Base-by-base conservation (phyloP, 345 rosid genomes). In the Syzygium jambos region DNA sequence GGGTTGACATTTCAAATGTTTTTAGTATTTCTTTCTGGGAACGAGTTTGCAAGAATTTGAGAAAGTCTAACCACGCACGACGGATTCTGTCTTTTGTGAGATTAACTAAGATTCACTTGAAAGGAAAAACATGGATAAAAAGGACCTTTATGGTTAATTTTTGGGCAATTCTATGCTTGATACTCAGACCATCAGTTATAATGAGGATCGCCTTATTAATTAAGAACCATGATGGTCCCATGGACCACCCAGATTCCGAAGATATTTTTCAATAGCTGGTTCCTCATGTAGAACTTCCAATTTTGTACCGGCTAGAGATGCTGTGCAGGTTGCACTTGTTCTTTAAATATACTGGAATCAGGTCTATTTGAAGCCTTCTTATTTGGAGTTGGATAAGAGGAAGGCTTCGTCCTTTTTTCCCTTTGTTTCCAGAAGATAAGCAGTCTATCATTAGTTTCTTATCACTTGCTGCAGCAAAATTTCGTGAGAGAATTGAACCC, bases 401-500 rank as follows among this genome's bases (percentile, higher is more conserved):
- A 73, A 34, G 27, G 38, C 49, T 65, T 23, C 25, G 23, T 41
- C 23, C 23, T 54, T 51, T 85, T 61, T 55, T 8, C 41, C 56
- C 25, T 30, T 78, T 43, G 68, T 82, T 59, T 82, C 68, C 14
- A 38, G 25, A 73, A 73, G 82, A 73, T 73, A 25, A 9, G 49
- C 49, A 38, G 65, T 29, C 41, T 86, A 38, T 52, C 63, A 83
- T 61, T 61, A 38, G 83, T 83, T 82, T 85, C 14, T 86, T 56
- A 82, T 89, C 85, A 34, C 73, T 88, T 80, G 53, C 19, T 88
- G 93, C 97, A 98, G 99, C 92, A 84, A 98, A 98, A 91, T 98
- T 98, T 90, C 94, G 94, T 88, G 99, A 98, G 92, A 94, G 99
- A 91, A 92, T 98, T 87, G 99, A 96, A 86, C 95, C 95, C 86